Evolutionary conservation across 2,329 filamentous ascomycete genomes (phyloP), one percentile per base, ranked within the genome.

Genomic region (Parafenestella ontariensis): DNA sequence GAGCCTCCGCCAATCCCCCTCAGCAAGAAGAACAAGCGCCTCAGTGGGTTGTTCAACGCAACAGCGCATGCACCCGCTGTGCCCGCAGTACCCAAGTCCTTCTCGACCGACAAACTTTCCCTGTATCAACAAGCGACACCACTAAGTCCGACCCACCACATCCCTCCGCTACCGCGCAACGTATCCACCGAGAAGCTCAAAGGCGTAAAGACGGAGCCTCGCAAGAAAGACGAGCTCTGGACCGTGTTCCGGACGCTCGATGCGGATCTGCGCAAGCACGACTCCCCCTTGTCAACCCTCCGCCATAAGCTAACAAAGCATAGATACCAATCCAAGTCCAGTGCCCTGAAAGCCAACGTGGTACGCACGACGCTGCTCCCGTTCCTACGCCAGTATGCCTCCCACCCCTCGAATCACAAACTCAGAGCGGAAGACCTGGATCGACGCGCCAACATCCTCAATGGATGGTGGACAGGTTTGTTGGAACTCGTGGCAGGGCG

Each of bases 401-500:
- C 83, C 29, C 88, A 94, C 67, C 78, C 85, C 1, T 91, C 90
- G 8, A 89, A 86, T 65, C 81, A 80, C 59, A 79, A 74, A 15
- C 79, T 96, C 41, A 80, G 85, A n/a, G 82, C 91, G 1, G 91
- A 96, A 77, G 91, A 96, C 71, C 77, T 96, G 40, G 92, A 97
- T 67, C 85, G 89, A 31, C 85, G 93, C 55, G 85, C 89, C 2
- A 87, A 87, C 40, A 91, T 96, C 43, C 78, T 96, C 53, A 91
- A 95, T 72, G 93, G 91, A 70, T 97, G 93, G 93, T 97, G 93
- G 93, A 88, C 83, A 39, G 88, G 86, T 1, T 79, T 96, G 34
- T 78, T 96, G 51, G 92, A 95, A 55, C 87, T 96, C 80, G 83
- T 96, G 21, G 88, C 92, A 61, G 89, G 89, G 28, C 84, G 85